Evolutionary conservation across 164 flowering plant species (phyloP), one percentile per base, ranked within the genome.

Genomic region (Hamamelis virginiana): DNA sequence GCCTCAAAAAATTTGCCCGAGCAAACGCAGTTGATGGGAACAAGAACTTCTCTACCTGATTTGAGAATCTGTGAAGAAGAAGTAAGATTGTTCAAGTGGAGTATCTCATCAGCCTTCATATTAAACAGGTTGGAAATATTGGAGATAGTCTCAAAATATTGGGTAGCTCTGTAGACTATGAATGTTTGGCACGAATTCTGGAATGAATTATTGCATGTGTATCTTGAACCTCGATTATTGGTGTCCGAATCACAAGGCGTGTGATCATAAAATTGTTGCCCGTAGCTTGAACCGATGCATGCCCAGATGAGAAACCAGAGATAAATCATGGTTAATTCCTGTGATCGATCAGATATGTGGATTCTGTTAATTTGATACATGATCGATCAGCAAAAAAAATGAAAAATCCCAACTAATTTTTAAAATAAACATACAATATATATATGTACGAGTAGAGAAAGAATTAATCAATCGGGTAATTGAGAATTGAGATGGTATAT

Each of bases 11-110:
- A 72, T 4, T 64, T 22, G 25, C 45, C 67, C 15, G 63, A 22
- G 18, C 75, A 76, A 15, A 51, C 48, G 59, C 73, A 76, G 5
- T 26, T 41, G 27, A 72, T 53, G 12, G 75, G 79, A 47, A 71
- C 23, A 43, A 71, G 52, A 9, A 76, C 72, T 33, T 72, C 73
- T 63, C 55, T 72, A 9, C 68, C 69, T 13, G 57, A 6, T 41
- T n/a, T 38, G n/a, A 76, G 72, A 41, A 59, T 52, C 61, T 68
- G 48, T 5, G 21, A 46, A 16, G 72, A 22, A 56, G 65, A 67
- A 3, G 68, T 27, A 1, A 68, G 55, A 44, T 59, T 68, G 43
- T 64, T 68, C 50, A 64, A 25, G 21, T 44, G 56, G 21, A 75
- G 67, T 43, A 72, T 22, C 26, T 44, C 62, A 21, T 64, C 62